Evolutionary conservation across 106 monocot species (phyloP).

Genomic region (Dendrobium chrysotoxum): DNA sequence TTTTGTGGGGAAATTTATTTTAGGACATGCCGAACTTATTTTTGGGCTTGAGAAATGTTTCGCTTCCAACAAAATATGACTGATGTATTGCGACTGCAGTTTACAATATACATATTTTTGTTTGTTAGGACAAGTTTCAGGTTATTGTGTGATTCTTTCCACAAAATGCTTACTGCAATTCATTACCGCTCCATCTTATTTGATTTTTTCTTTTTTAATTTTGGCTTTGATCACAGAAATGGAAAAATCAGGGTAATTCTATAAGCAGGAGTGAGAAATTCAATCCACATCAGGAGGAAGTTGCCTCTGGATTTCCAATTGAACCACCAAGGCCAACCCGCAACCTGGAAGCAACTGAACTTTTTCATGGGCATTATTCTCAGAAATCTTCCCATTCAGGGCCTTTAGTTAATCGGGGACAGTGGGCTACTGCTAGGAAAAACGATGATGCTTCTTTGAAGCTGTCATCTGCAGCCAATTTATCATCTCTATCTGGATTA

Average conservation of each 20-base stretch:
- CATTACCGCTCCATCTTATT: too few relatives aligned
- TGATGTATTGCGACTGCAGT: too few relatives aligned
- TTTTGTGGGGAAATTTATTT: too few relatives aligned
- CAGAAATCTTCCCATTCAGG: slow-evolving; percentile 76
- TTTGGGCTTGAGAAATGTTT: too few relatives aligned
- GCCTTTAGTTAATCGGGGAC: slow-evolving; percentile 59
- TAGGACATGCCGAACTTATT: too few relatives aligned
- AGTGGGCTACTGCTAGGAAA: slow-evolving; percentile 38
- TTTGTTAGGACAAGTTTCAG: not conserved
- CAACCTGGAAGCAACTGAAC: slow-evolving; percentile 32
- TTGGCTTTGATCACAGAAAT: slow-evolving; percentile 36
- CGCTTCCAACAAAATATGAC: too few relatives aligned
- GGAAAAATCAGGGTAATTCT: slow-evolving; percentile 52
- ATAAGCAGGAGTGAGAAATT: slow-evolving; percentile 93
- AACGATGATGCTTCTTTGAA: slow-evolving; percentile 32
- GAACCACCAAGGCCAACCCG: slow-evolving; percentile 58
- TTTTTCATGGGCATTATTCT: slow-evolving; percentile 30
- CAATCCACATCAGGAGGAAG: slow-evolving; percentile 62
- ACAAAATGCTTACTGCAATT: too few relatives aligned
- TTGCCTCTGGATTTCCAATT: slow-evolving; percentile 84
- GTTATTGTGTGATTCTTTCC: not conserved
- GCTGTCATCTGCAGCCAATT: slow-evolving; percentile 25
- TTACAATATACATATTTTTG: not conserved
- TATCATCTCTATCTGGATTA: slow-evolving; percentile 25
- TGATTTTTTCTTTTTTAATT: not conserved